A percentile compares a stretch with the other conserved stretches of the same genome.
These are phyloP conservation scores for Nakaseomyces sp. DNA, from an alignment of 1,139 yeast genomes.

Conservation along the genomic window DNA sequence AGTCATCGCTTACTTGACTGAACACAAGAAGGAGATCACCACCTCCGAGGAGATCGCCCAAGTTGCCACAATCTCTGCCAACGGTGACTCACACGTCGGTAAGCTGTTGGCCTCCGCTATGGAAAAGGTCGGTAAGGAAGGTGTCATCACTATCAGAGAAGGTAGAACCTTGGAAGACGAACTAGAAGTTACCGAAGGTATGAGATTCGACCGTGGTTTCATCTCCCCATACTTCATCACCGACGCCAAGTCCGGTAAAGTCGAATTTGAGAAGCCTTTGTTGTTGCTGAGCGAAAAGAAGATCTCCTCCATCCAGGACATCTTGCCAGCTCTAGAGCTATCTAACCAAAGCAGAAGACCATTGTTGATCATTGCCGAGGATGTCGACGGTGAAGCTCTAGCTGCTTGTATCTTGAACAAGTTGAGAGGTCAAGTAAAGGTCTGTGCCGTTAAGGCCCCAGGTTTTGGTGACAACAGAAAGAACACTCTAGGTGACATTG, in stretches of 20 bases:
- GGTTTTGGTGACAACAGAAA: conserved; percentile 99
- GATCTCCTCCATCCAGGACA: conserved; percentile 84
- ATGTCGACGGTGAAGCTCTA: conserved; percentile 95
- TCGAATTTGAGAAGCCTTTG: conserved; percentile 94
- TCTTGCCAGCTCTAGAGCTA: conserved; percentile 87
- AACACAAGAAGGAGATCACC: conserved; percentile 93
- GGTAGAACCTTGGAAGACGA: conserved; percentile 97
- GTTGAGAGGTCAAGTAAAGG: conserved; percentile 98
- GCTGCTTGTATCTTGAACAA: conserved; percentile 98
- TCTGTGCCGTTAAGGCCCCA: conserved; percentile 98
- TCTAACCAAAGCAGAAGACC: conserved; percentile 96
- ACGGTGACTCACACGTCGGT: conserved; percentile 94
- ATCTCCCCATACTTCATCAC: conserved; percentile 98
- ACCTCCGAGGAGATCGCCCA: conserved; percentile 97
- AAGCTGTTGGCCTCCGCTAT: conserved; percentile 88
- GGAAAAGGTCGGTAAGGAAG: conserved; percentile 99
- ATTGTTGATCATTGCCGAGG: conserved; percentile 89
- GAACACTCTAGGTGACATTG: conserved; percentile 95
- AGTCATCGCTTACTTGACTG: conserved; percentile 78
- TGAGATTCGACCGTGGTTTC: conserved; percentile 98
- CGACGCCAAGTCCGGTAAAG: conserved; percentile 92
- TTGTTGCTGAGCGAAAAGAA: conserved; percentile 88
- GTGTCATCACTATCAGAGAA: conserved; percentile 96
- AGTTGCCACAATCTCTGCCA: conserved; percentile 97
- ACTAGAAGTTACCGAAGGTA: conserved; percentile 97